Evolutionary conservation across 192 early-diverging fungal species (phyloP), one percentile per base, ranked within the genome.

Genomic region (Entophlyctis helioformis): DNA sequence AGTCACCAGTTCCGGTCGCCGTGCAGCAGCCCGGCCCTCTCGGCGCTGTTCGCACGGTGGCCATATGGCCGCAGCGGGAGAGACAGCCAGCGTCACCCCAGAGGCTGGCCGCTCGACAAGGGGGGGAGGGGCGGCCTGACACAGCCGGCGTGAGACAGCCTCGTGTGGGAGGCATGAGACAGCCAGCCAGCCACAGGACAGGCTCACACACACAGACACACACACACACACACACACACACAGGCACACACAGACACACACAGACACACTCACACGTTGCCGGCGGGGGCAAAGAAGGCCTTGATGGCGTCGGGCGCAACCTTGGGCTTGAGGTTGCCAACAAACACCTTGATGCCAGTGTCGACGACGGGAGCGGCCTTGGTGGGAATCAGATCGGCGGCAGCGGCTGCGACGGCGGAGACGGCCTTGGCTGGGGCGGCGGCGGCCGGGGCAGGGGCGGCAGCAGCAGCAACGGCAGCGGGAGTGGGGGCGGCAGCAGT

Each of bases 281-380:
- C 84, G 36, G 76, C 67, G 22, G 62, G 47, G 54, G 59, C 62
- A 62, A 93, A 95, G 59, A 81, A 81, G 27, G 81, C 76, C 40
- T 64, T 61, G 33, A 98, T 76, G 59, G 82, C 72, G 34, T 70
- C 79, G 58, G 91, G 78, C 31, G 74, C 91, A 44, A 87, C 87
- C 57, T 74, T 62, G 74, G 92, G 95, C 21, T 90, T 64, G 46
- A 97, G 71, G 76, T 97, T 97, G 41, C 93, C 90, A 25, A 91
- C 87, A 77, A 95, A 97, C 36, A 90, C 87, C 78, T 93, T 90
- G 69, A 69, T 46, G 22, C 50, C 62, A 52, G 59, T 54, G 39
- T 61, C 53, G 31, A 42, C 36, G 24, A 35, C 38, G 19, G 54
- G 46, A 28, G 47, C 54, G 20, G 2, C 13, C 34, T n/a, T n/a